Evolutionary conservation across 768 basidiomycete genomes (phyloP).

Genomic region (Termitomyces titanicus): DNA sequence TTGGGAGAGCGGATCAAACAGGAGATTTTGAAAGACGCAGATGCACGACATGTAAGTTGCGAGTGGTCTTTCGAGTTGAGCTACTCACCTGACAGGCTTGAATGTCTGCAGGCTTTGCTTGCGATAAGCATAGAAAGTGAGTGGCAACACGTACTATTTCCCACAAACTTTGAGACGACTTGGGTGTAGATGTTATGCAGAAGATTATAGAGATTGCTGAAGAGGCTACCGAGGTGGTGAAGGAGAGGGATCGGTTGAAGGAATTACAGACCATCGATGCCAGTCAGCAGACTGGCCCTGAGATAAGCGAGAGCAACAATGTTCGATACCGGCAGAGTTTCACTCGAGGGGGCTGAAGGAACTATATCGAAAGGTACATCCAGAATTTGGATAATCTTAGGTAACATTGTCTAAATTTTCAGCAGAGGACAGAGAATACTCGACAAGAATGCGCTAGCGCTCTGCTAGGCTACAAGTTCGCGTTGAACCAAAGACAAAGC

Average conservation of each 20-base stretch:
- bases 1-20: constrained; percentile 26
- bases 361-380: no score
- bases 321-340: not conserved
- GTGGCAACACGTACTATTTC: not conserved
- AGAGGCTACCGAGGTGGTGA: constrained; percentile 11
- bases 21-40: constrained; percentile 30
- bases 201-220: constrained; percentile 16
- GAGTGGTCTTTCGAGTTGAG: not conserved
- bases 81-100: not conserved
- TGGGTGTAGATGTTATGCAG: constrained; percentile 11
- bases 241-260: constrained; percentile 13
- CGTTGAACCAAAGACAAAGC: no score
- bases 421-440: no score
- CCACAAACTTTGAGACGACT: not conserved
- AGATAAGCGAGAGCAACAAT: not conserved
- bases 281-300: not conserved
- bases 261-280: constrained; percentile 1
- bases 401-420: no score
- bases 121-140: constrained; percentile 27
- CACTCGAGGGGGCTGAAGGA: not conserved
- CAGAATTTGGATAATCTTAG: no score
- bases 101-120: constrained; percentile 24
- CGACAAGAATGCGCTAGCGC: no score
- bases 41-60: constrained; percentile 27
- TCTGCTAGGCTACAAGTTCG: no score